Evolutionary conservation across 2,329 filamentous ascomycete species (phyloP).

Genomic region (Penicillium polonicum): DNA sequence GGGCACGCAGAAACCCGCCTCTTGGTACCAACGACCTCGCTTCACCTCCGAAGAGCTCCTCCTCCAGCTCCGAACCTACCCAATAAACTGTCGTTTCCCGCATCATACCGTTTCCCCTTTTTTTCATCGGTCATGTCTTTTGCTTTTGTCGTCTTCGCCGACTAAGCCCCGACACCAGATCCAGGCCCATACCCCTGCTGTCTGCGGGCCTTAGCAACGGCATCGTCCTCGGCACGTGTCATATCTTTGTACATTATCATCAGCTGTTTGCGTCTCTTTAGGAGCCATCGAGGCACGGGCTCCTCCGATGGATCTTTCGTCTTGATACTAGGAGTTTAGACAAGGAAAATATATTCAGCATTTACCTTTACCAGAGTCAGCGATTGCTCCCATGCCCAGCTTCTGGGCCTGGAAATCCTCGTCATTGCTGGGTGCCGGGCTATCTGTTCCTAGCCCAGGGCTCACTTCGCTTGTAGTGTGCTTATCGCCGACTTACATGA

Average conservation of each 20-base stretch:
- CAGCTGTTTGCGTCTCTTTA: constrained; percentile 31
- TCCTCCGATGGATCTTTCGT: constrained; percentile 15
- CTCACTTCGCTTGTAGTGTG: constrained; percentile 37
- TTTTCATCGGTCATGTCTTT: constrained; percentile 12
- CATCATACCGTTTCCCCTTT: constrained; percentile 13
- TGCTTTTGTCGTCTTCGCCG: constrained; percentile 12
- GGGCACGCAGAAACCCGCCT: constrained; percentile 68
- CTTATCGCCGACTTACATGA: constrained; percentile 22
- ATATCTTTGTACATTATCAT: constrained; percentile 45
- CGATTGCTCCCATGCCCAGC: constrained; percentile 54
- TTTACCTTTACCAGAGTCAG: constrained; percentile 40
- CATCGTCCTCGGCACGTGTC: constrained; percentile 39
- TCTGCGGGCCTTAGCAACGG: constrained; percentile 45
- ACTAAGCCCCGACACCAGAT: constrained; percentile 55
- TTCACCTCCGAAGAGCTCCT: constrained; percentile 33
- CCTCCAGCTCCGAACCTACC: constrained; percentile 37
- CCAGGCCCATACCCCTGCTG: constrained; percentile 56
- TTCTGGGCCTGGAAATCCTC: constrained; percentile 56
- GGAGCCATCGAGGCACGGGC: constrained; percentile 2
- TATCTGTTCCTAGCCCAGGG: constrained; percentile 40
- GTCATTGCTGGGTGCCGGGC: constrained; percentile 46
- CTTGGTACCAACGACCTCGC: constrained; percentile 33
- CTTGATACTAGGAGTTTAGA: constrained; percentile 31
- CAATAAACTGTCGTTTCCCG: constrained; percentile 30
- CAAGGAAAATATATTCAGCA: constrained; percentile 23